Conservation (phyloP, 345 rosid species). For the Nasturtium officinale region DNA sequence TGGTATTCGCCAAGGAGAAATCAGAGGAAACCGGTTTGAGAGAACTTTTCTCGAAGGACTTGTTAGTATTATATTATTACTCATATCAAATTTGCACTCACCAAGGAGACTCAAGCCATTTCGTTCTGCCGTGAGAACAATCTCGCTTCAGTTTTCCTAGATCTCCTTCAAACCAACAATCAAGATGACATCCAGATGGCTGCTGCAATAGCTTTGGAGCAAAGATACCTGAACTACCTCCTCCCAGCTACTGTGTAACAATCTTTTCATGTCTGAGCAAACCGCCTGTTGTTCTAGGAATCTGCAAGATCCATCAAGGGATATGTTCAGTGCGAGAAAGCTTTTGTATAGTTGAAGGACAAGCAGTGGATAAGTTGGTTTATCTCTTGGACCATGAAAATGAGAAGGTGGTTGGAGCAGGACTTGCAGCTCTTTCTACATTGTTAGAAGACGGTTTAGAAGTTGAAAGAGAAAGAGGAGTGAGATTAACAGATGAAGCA, state of each 20-base stretch:
- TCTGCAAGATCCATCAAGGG: constrained; percentile 82
- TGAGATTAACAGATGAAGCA: constrained; percentile 57
- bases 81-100: constrained; percentile 74
- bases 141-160: constrained; percentile 67
- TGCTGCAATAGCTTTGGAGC: constrained; percentile 89
- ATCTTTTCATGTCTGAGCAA: constrained; percentile 75
- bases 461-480: constrained; percentile 73
- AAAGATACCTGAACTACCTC: constrained; percentile 71
- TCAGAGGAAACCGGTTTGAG: constrained; percentile 70
- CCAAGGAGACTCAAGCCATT: constrained; percentile 65
- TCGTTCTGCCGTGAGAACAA: constrained; percentile 67
- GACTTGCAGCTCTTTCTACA: constrained; percentile 87
- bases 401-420: constrained; percentile 87
- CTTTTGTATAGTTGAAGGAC: constrained; percentile 91
- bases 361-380: constrained; percentile 77
- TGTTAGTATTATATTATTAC: constrained; percentile 70
- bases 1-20: constrained; percentile 72
- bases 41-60: constrained; percentile 84
- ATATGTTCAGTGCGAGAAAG: constrained; percentile 73
- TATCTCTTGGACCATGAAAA: constrained; percentile 88
- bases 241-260: constrained; percentile 56
- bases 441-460: constrained; percentile 81
- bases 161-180: constrained; percentile 73
- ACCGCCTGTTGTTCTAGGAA: constrained; percentile 65
- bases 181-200: constrained; percentile 76